These are phyloP conservation scores for Anisodus acutangulus DNA, from an alignment of 257 asterid species.

Conservation along the genomic window DNA sequence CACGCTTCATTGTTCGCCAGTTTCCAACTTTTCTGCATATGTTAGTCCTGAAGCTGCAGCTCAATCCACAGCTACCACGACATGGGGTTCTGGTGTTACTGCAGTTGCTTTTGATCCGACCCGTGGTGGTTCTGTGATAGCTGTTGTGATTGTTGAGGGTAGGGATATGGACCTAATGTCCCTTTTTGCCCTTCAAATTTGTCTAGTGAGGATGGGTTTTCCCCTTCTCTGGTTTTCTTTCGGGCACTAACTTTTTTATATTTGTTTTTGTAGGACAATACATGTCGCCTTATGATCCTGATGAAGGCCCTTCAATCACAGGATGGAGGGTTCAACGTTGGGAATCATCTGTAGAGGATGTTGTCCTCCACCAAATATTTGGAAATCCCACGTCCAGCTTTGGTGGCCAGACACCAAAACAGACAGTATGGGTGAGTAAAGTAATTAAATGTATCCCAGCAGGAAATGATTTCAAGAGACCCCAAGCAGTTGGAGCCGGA, in stretches of 20 bases:
- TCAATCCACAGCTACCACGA: conserved; percentile 85
- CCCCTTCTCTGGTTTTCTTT: conserved; percentile 26
- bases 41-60: conserved; percentile 99
- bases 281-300: conserved; percentile 99
- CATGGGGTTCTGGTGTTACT: conserved; percentile 99
- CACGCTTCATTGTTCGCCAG: conserved; percentile 95
- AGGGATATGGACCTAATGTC: conserved; percentile 15
- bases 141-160: conserved; percentile 99
- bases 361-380: conserved; percentile 95
- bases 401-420: conserved; percentile 90
- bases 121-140: conserved; percentile 96
- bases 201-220: not conserved
- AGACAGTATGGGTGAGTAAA: conserved; percentile 97
- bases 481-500: conserved; percentile 53
- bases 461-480: conserved; percentile 60
- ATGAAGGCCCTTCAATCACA: conserved; percentile 96
- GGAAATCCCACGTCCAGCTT: conserved; percentile 86
- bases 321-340: conserved; percentile 99
- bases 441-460: conserved; percentile 94
- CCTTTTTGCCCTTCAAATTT: conserved; percentile 1
- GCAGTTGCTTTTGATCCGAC: conserved; percentile 99
- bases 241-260: conserved; percentile 27
- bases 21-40: conserved; percentile 97
- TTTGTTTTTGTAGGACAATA: conserved; percentile 78
- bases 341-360: conserved; percentile 97